Conservation (phyloP, 441 rosid species). For the Viola pubescens region DNA sequence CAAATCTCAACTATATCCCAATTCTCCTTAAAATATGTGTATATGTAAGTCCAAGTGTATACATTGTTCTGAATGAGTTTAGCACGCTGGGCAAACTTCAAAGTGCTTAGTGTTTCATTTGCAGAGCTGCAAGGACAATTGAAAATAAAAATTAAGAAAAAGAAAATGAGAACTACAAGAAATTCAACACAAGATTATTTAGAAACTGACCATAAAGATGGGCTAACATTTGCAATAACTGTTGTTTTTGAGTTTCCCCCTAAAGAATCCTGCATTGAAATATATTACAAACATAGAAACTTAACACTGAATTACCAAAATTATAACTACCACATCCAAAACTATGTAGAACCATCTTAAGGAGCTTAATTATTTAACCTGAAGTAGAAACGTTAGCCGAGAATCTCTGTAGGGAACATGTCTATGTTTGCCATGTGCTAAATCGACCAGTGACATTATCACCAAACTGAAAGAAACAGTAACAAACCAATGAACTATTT, state of each 20-base stretch:
- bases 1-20: conserved; percentile 7
- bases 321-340: background rate
- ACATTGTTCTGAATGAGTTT: conserved; percentile 95
- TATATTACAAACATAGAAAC: conserved; percentile 7
- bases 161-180: background rate
- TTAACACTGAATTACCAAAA: conserved; percentile 19
- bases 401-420: conserved; percentile 97
- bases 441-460: conserved; percentile 94
- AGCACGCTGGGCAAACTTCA: conserved; percentile 95
- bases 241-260: conserved; percentile 97
- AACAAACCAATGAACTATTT: background rate
- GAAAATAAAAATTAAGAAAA: background rate
- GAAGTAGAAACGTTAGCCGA: conserved; percentile 90
- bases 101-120: conserved; percentile 86
- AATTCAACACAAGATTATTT: conserved; percentile 7
- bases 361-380: conserved; percentile 42
- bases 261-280: conserved; percentile 71
- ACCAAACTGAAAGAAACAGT: conserved; percentile 53
- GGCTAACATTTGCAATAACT: conserved; percentile 94
- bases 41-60: conserved; percentile 18
- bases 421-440: conserved; percentile 91
- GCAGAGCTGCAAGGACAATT: conserved; percentile 52
- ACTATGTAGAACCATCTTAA: conserved; percentile 8
- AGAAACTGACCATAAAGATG: conserved; percentile 66
- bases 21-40: conserved; percentile 11